Evolutionary conservation across 169 alveolate genomes (phyloP).

Genomic region (Plasmodium vivax): DNA sequence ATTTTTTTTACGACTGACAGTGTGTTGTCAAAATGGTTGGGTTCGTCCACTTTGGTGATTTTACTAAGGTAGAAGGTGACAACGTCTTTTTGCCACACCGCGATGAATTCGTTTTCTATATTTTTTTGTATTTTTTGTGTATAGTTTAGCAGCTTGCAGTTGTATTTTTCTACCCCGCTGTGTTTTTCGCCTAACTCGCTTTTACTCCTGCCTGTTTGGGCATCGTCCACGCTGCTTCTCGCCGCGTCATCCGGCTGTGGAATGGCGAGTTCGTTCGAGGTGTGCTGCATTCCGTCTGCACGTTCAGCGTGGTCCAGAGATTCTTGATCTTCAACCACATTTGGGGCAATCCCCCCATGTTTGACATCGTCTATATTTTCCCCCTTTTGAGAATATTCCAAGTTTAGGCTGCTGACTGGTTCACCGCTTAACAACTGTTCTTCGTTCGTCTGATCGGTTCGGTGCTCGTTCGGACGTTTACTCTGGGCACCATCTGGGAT

Average conservation of each 20-base stretch:
- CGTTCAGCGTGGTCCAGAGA: not conserved
- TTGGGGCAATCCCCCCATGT: not conserved
- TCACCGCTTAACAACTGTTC: not conserved
- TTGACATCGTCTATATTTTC: not conserved
- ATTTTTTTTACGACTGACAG: constrained; percentile 39
- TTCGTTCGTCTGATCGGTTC: not conserved
- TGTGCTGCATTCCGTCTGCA: not conserved
- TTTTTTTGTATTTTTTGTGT: constrained; percentile 50
- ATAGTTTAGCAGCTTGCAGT: constrained; percentile 43
- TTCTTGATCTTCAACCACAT: not conserved
- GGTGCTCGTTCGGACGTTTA: not conserved
- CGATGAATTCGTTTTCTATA: constrained; percentile 56
- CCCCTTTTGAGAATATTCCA: not conserved
- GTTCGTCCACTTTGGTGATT: constrained; percentile 21
- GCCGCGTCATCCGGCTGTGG: not conserved
- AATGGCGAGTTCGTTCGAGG: not conserved
- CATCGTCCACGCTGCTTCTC: not conserved
- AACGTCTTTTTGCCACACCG: constrained; percentile 69
- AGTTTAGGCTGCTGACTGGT: not conserved
- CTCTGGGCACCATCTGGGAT: not conserved
- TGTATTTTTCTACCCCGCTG: constrained; percentile 25
- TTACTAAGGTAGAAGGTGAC: constrained; percentile 51
- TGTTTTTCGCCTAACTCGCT: not conserved
- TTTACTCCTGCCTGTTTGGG: not conserved
- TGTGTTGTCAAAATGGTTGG: constrained; percentile 32